These are phyloP conservation scores for Fusarium albosuccineum DNA, from an alignment of 2,329 filamentous ascomycete species.

Conservation along the genomic window DNA sequence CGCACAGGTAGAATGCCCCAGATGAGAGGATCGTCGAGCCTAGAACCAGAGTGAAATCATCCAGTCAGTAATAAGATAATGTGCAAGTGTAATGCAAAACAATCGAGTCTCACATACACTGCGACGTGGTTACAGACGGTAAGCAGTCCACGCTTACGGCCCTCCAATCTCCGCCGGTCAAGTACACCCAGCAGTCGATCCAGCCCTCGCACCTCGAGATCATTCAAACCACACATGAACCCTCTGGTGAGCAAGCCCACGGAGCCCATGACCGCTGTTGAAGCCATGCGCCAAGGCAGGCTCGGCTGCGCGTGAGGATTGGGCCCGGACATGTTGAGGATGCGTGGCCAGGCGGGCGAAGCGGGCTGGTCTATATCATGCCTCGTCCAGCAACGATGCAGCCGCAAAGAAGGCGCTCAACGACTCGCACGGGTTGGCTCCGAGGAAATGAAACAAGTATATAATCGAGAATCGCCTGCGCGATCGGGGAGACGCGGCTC, in stretches of 20 bases:
- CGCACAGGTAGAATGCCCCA: conserved; percentile 89
- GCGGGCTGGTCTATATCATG: not conserved
- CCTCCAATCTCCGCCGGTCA: conserved; percentile 75
- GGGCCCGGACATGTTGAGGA: conserved; percentile 37
- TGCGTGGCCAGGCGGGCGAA: not conserved
- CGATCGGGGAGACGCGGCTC: conserved; percentile 29
- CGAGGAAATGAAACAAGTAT: conserved; percentile 14
- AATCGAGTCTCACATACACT: conserved; percentile 49
- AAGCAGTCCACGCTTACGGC: conserved; percentile 80
- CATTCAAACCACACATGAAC: conserved; percentile 82
- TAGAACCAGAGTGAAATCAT: conserved; percentile 54
- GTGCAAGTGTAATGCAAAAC: not conserved
- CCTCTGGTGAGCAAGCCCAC: conserved; percentile 77
- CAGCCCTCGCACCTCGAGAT: conserved; percentile 81
- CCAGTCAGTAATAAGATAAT: conserved; percentile 11
- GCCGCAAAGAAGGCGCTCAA: not conserved
- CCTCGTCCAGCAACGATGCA: not conserved
- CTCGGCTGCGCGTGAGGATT: conserved; percentile 61
- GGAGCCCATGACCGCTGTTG: conserved; percentile 79
- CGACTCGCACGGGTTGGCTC: not conserved
- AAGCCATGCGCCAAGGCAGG: conserved; percentile 78
- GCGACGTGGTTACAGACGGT: conserved; percentile 70
- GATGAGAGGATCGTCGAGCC: conserved; percentile 92
- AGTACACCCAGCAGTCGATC: conserved; percentile 81
- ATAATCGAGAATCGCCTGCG: conserved; percentile 18